Evolutionary conservation across 2,329 filamentous ascomycete species (phyloP), one percentile per base, ranked within the genome.

Genomic region (Phyllosticta ampelicida): DNA sequence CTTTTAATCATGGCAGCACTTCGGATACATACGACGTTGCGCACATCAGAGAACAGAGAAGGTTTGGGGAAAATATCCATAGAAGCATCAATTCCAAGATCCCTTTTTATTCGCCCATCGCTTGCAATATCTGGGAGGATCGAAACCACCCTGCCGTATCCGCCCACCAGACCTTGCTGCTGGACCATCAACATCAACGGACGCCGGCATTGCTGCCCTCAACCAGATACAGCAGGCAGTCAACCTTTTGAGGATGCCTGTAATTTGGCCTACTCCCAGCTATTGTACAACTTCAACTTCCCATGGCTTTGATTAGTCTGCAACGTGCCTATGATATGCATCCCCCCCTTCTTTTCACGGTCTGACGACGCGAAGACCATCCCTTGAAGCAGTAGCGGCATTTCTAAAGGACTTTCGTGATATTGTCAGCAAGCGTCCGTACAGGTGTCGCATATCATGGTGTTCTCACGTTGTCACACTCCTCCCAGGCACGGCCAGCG

Each of bases 401-500:
- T 75, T 74, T 72, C 78, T 79, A 72, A 79, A 79, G 59, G 77
- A 79, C 77, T 79, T 63, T 60, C 23, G 11, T n/a, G 20, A 28
- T 3, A 29, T 50, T 10, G 48, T 18, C 55, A 56, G 54, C 55
- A 26, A 9, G 16, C 11, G 16, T 44, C 20, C 53, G 13, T 5
- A n/a, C 44, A 13, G 18, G 10, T 13, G 5, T 18, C 19, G 26
- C 18, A 28, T 9, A 18, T 49, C 50, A 49, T 28, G n/a, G 48
- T 60, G 10, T 52, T 50, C 51, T 66, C 65, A 79, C 77, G 67
- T 81, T 88, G 79, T 99, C 96, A 77, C 94, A 96, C 80, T 99
- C 94, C 76, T 99, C 94, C 80, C 95, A 99, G 60, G 94, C 94
- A 69, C 95, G 85, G 68, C 94, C 94, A 63, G 91, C 91, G 72